Evolutionary conservation across 2,329 filamentous ascomycete species (phyloP).

Genomic region (Penicillium freii): DNA sequence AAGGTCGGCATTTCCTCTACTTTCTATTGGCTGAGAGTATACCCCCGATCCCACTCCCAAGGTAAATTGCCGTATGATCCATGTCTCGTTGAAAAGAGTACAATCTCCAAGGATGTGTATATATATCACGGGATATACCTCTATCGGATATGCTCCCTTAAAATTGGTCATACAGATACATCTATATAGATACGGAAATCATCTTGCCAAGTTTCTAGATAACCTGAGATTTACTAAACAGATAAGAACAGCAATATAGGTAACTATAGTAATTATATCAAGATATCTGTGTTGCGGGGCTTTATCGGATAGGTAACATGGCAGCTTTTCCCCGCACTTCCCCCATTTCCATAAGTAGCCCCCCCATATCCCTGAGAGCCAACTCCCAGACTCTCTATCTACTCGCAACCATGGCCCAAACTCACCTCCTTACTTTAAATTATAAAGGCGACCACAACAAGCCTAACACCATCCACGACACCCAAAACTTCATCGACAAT

Average conservation of each 20-base stretch:
- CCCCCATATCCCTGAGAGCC: neutral
- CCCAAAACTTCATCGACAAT: slow-evolving; percentile 3
- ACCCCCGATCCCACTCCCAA: neutral
- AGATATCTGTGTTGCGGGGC: neutral
- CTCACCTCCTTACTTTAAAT: neutral
- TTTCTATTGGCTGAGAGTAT: neutral
- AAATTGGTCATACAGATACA: neutral
- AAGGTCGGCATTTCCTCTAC: neutral
- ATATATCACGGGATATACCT: too few species aligned
- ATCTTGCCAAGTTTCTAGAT: neutral
- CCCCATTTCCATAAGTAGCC: neutral
- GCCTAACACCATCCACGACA: neutral
- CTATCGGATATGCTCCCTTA: neutral
- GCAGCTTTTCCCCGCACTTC: slow-evolving; percentile 1
- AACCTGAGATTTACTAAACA: neutral
- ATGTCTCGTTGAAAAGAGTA: neutral
- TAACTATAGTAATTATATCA: too few species aligned
- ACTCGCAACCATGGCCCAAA: neutral
- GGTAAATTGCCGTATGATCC: too few species aligned
- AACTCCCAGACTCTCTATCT: neutral
- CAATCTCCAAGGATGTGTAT: neutral
- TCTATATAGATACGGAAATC: neutral
- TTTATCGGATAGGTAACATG: neutral
- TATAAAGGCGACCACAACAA: slow-evolving; percentile 2
- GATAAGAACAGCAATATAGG: neutral